Evolutionary conservation across 2,329 filamentous ascomycete genomes (phyloP).

Genomic region (Cladobotryum protrusum): DNA sequence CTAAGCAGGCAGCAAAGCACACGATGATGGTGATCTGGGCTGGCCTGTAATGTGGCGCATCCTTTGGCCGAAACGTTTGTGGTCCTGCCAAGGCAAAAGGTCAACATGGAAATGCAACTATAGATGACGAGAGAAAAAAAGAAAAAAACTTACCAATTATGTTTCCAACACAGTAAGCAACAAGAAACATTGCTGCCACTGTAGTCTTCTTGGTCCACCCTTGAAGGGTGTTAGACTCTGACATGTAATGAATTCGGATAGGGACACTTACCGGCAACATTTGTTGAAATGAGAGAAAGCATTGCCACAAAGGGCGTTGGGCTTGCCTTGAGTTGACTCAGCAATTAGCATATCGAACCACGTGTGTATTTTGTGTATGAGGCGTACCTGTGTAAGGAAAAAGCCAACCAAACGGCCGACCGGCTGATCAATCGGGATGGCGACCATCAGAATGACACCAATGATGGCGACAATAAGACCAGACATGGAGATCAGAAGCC

Average conservation of each 20-base stretch:
- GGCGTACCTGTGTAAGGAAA: slow-evolving; percentile 40
- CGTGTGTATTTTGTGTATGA: slow-evolving; percentile 35
- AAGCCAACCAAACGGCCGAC: slow-evolving; percentile 50
- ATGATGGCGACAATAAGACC: slow-evolving; percentile 21
- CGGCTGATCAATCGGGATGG: slow-evolving; percentile 38
- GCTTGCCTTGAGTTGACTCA: neutral
- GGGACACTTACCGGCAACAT: slow-evolving; percentile 28
- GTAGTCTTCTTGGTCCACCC: slow-evolving; percentile 50
- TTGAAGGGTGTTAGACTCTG: slow-evolving; percentile 1
- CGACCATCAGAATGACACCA: slow-evolving; percentile 27
- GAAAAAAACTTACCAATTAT: slow-evolving; percentile 41
- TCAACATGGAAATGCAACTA: slow-evolving; percentile 5
- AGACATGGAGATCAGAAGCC: slow-evolving; percentile 11
- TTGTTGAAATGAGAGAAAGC: slow-evolving; percentile 19
- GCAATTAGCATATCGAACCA: neutral
- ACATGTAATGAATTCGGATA: neutral
- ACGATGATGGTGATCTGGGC: slow-evolving; percentile 59
- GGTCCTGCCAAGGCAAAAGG: slow-evolving; percentile 32
- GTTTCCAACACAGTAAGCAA: slow-evolving; percentile 48
- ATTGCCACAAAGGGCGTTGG: slow-evolving; percentile 35
- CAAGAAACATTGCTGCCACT: slow-evolving; percentile 41
- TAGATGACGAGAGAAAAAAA: no score
- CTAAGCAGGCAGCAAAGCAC: slow-evolving; percentile 47
- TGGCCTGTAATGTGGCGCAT: slow-evolving; percentile 54
- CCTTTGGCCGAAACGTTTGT: slow-evolving; percentile 49